Evolutionary conservation across 1,139 yeast species (phyloP), one percentile per base, ranked within the genome.

Genomic region (Hyphopichia fennica): DNA sequence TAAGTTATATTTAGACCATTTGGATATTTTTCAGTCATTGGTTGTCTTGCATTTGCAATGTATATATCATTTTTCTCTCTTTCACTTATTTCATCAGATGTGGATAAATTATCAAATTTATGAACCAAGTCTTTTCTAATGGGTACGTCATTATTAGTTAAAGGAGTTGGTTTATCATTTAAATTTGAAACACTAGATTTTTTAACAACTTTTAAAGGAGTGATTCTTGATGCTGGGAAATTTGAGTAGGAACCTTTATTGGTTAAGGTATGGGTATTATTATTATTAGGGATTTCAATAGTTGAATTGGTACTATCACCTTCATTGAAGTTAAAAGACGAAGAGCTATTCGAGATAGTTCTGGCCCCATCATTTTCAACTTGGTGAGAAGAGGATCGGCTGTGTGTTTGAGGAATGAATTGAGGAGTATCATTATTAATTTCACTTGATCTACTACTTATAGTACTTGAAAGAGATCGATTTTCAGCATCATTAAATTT

Each of bases 121-220:
- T 53, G 47, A 3, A 60, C 52, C 42, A 69, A 54, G 46, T 69
- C 75, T 41, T 56, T 57, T 45, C 75, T 54, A 6, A 56, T 48
- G 0, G 75, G 75, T 4, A 67, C 48, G 7, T 63, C 71, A 9
- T 47, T 52, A 32, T 33, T 32, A 23, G 33, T 16, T 17, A 13
- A 7, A 14, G 22, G 25, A 11, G 6, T 8, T 4, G 6, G 6
- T 14, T 9, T 8, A 8, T 19, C 13, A 17, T 23, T 25, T 13
- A 35, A 10, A 22, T 28, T 20, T 2, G 18, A 16, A 35, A 39
- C 29, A 13, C 34, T 34, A 25, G 46, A 11, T 8, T 35, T 45
- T 31, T 49, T 53, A 9, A 49, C 44, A n/a, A 53, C 52, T 38
- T 58, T 60, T 39, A 55, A 45, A 1, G 67, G 59, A 8, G 52